Conservation (phyloP, 257 asterid species). For the Phtheirospermum japonicum region DNA sequence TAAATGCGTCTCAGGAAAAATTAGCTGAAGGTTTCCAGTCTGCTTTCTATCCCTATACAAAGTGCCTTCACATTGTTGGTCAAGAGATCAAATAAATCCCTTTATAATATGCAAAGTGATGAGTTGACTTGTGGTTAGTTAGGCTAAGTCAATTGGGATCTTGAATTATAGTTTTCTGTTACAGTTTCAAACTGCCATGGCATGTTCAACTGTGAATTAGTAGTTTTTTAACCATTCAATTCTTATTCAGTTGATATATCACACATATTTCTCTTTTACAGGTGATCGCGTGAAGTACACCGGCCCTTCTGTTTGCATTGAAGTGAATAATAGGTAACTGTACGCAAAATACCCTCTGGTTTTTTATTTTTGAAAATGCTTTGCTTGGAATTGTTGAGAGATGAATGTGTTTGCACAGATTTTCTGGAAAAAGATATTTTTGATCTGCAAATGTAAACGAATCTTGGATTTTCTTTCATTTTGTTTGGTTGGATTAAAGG, state of each 20-base stretch:
- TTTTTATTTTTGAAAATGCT: conserved; percentile 19
- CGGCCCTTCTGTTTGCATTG: conserved; percentile 60
- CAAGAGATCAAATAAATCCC: neutral
- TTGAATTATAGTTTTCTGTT: neutral
- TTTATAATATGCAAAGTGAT: neutral
- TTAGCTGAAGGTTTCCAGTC: neutral
- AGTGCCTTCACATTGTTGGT: neutral
- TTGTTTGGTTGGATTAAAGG: conserved; percentile 7
- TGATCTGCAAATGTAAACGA: conserved; percentile 20
- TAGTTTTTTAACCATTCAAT: conserved; percentile 17
- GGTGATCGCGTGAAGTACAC: conserved; percentile 93
- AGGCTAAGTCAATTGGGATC: neutral
- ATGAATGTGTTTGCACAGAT: conserved; percentile 22
- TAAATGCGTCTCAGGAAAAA: neutral
- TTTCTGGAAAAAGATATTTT: conserved; percentile 1
- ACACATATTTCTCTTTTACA: conserved; percentile 37
- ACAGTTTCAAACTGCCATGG: neutral
- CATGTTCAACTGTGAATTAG: neutral
- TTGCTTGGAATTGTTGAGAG: neutral
- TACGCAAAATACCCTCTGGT: neutral
- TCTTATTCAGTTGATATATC: conserved; percentile 24
- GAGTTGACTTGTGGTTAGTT: neutral
- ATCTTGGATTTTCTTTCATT: conserved; percentile 17
- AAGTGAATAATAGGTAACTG: conserved; percentile 69
- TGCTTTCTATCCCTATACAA: neutral